Evolutionary conservation across 2,329 filamentous ascomycete genomes (phyloP), one percentile per base, ranked within the genome.

Genomic region (Fusarium heterosporum): DNA sequence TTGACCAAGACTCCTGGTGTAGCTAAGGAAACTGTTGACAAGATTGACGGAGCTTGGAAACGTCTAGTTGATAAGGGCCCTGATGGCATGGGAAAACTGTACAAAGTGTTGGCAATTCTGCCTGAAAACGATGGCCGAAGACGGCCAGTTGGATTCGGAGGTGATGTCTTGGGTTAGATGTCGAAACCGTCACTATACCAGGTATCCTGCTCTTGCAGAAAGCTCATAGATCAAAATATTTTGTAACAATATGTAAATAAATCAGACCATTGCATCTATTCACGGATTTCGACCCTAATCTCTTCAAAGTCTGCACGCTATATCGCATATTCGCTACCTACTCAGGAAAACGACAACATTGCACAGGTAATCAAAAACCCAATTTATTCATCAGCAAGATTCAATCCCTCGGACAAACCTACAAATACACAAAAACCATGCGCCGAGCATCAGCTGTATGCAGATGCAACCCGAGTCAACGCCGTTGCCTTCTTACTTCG

Each of bases 11-110:
- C 78, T 3, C 72, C 78, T 6, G 77, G 76, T 16, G 68, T 73
- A 12, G 66, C 74, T 19, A 79, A 82, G 61, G 79, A 86, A 61
- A 84, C 83, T 65, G 85, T 80, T 29, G 83, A 82, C 68, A 87
- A 88, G 50, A 83, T 97, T 30, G 88, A 93, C 67, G 86, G 83
- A 64, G 90, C 91, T 0, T 96, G 93, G 87, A 90, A 87, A 79
- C 84, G 96, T 63, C 81, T 99, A 50, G 87, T 97, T n/a, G 94
- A 97, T 77, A 84, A 88, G 40, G 90, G 92, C 0, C 90, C 89
- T 2, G 89, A 87, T 50, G 95, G 93, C 0, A 99, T 99, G 96
- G 96, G 96, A 0, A 94, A 90, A 80, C 82, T 97, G 22, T 99
- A 99, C 78, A 97, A 98, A 80, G 94, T 89, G 25, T 85, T 99